Conservation (phyloP, 2,329 filamentous ascomycete genomes). For the Chalaropsis thielavioides region DNA sequence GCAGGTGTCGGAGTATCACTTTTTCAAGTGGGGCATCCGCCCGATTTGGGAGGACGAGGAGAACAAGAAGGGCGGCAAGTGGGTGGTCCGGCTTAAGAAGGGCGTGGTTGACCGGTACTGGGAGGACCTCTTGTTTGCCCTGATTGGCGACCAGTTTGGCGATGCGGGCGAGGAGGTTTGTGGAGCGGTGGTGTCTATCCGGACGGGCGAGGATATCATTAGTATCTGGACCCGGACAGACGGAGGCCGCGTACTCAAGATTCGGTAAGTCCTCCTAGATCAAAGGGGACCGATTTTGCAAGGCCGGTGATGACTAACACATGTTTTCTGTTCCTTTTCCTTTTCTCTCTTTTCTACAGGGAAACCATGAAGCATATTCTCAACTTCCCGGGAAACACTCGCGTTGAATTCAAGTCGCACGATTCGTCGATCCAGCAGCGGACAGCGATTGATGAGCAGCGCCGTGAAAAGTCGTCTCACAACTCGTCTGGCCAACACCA, state of each 20-base stretch:
- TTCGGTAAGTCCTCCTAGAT: slow-evolving; percentile 48
- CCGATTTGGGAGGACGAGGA: slow-evolving; percentile 98
- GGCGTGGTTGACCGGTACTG: slow-evolving; percentile 92
- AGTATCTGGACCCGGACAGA: slow-evolving; percentile 96
- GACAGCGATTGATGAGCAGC: slow-evolving; percentile 76
- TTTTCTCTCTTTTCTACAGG: slow-evolving; percentile 31
- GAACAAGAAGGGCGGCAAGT: slow-evolving; percentile 92
- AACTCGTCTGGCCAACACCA: slow-evolving; percentile 23
- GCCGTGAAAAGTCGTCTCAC: slow-evolving; percentile 62
- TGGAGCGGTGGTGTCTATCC: slow-evolving; percentile 82
- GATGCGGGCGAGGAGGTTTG: slow-evolving; percentile 91
- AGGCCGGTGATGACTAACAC: no score
- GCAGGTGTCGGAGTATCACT: slow-evolving; percentile 90
- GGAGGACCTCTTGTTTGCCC: slow-evolving; percentile 82
- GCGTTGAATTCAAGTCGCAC: slow-evolving; percentile 89
- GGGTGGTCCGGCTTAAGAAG: slow-evolving; percentile 94
- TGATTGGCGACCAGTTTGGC: slow-evolving; percentile 85
- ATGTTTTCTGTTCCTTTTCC: neutral
- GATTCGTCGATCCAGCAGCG: slow-evolving; percentile 90
- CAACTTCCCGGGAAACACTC: slow-evolving; percentile 72
- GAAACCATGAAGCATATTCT: slow-evolving; percentile 90
- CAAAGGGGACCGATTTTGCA: neutral
- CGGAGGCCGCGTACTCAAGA: slow-evolving; percentile 86
- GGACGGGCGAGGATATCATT: slow-evolving; percentile 91
- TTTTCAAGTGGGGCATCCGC: slow-evolving; percentile 91